Conservation (phyloP, 2,329 filamentous ascomycete species). For the Pseudogymnoascus sp. region DNA sequence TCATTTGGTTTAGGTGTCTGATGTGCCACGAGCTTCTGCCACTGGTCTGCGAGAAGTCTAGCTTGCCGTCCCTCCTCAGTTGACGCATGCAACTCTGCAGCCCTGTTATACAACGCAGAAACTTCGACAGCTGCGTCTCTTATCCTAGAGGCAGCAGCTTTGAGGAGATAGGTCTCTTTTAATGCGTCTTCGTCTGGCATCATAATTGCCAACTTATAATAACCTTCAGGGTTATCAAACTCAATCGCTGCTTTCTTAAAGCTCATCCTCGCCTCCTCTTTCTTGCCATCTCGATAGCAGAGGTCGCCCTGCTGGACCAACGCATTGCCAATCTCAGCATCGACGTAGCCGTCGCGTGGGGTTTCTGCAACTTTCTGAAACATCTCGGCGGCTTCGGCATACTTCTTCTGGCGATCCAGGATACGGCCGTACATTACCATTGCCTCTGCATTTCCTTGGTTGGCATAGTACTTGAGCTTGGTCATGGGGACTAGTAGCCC, state of each 20-base stretch:
- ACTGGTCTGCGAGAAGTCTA: not conserved
- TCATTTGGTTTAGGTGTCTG: not conserved
- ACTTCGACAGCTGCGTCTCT: conserved; percentile 19
- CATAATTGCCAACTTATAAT: conserved; percentile 25
- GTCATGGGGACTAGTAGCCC: conserved; percentile 15
- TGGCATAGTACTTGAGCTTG: conserved; percentile 20
- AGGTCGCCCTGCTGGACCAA: conserved; percentile 23
- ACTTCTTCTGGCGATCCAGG: conserved; percentile 15
- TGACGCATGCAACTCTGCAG: not conserved
- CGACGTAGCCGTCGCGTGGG: conserved; percentile 16
- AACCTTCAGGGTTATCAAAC: conserved; percentile 25
- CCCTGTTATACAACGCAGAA: not conserved
- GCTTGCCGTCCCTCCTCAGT: not conserved
- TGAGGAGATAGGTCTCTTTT: conserved; percentile 23
- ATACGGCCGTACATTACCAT: conserved; percentile 26
- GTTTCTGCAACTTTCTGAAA: conserved; percentile 21
- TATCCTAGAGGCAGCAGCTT: conserved; percentile 27
- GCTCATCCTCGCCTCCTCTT: conserved; percentile 18
- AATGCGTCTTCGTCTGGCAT: conserved; percentile 11
- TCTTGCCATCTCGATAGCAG: conserved; percentile 12
- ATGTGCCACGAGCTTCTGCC: not conserved
- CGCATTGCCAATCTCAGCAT: conserved; percentile 24
- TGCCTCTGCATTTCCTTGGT: conserved; percentile 22
- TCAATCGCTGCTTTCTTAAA: conserved; percentile 26
- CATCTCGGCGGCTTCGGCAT: conserved; percentile 21